These are phyloP conservation scores for Candida gorgasii DNA, from an alignment of 805 yeast species.

Conservation along the genomic window DNA sequence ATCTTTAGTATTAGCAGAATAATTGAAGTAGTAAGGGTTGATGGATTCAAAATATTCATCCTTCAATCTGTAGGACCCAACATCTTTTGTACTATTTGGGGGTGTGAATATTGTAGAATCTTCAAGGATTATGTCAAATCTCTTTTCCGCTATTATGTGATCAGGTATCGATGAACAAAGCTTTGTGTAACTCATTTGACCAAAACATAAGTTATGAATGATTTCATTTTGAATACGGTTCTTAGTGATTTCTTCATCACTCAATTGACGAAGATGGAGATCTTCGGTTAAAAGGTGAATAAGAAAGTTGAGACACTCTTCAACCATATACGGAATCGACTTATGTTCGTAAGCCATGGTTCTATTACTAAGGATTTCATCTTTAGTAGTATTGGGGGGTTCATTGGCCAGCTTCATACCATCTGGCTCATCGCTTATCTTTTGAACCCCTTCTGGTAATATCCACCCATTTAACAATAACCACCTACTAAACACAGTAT, in stretches of 20 bases:
- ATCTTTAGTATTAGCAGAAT: conserved; percentile 74
- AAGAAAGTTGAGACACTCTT: conserved; percentile 72
- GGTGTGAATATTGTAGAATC: conserved; percentile 34
- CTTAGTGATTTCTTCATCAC: conserved; percentile 50
- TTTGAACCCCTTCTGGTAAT: conserved; percentile 12
- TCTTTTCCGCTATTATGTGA: conserved; percentile 66
- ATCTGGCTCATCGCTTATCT: not conserved
- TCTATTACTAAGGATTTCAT: not conserved
- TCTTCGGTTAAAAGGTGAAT: conserved; percentile 71
- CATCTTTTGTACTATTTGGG: conserved; percentile 36
- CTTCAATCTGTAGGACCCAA: conserved; percentile 38
- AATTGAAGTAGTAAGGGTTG: conserved; percentile 77
- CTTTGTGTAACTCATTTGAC: conserved; percentile 69
- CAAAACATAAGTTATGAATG: conserved; percentile 80
- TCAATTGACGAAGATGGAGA: conserved; percentile 50
- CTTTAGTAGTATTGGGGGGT: not conserved
- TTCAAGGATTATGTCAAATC: conserved; percentile 57
- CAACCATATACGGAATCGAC: conserved; percentile 63
- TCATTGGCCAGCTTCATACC: no score
- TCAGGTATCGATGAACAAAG: conserved; percentile 73
- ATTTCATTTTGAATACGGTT: conserved; percentile 64
- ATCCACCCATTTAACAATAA: conserved; percentile 45
- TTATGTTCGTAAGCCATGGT: conserved; percentile 42
- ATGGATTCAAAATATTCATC: conserved; percentile 34
- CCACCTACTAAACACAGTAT: conserved; percentile 71